These are phyloP conservation scores for Candida endomychidarum DNA, from an alignment of 805 yeast species.

Conservation along the genomic window DNA sequence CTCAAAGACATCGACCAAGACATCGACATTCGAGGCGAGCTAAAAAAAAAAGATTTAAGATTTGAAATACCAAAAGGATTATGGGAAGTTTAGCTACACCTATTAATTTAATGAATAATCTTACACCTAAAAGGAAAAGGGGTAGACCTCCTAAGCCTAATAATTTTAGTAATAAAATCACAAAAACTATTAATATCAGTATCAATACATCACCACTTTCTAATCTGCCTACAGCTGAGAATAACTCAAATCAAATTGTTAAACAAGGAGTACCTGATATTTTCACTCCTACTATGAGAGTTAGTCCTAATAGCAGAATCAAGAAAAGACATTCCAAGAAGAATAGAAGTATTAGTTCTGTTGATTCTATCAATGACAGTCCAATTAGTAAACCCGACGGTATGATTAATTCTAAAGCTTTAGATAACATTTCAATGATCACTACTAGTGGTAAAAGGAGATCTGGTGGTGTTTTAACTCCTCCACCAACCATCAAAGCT, in stretches of 20 bases:
- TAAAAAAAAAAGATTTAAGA: background rate
- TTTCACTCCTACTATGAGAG: slow-evolving; percentile 45
- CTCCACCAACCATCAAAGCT: slow-evolving; percentile 16
- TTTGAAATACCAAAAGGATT: background rate
- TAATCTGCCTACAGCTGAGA: slow-evolving; percentile 40
- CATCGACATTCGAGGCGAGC: slow-evolving; percentile 1
- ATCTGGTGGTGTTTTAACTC: slow-evolving; percentile 8
- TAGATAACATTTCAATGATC: slow-evolving; percentile 34
- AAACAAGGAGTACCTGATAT: slow-evolving; percentile 43
- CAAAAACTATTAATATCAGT: slow-evolving; percentile 41
- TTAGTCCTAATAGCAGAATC: slow-evolving; percentile 16
- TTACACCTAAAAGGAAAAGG: slow-evolving; percentile 36
- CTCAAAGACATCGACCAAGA: background rate
- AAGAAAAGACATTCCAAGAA: slow-evolving; percentile 9
- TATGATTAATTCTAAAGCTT: slow-evolving; percentile 30
- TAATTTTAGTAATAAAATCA: slow-evolving; percentile 36
- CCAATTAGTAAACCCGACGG: slow-evolving; percentile 13
- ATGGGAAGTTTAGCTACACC: slow-evolving; percentile 8
- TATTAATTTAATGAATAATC: slow-evolving; percentile 8
- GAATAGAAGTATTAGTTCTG: slow-evolving; percentile 10
- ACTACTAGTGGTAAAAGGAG: slow-evolving; percentile 16
- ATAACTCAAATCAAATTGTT: slow-evolving; percentile 36
- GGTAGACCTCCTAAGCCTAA: slow-evolving; percentile 48
- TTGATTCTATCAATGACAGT: slow-evolving; percentile 12
- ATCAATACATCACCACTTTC: slow-evolving; percentile 38